Conservation (phyloP, 768 basidiomycete species). For the Naganishia antarctica region DNA sequence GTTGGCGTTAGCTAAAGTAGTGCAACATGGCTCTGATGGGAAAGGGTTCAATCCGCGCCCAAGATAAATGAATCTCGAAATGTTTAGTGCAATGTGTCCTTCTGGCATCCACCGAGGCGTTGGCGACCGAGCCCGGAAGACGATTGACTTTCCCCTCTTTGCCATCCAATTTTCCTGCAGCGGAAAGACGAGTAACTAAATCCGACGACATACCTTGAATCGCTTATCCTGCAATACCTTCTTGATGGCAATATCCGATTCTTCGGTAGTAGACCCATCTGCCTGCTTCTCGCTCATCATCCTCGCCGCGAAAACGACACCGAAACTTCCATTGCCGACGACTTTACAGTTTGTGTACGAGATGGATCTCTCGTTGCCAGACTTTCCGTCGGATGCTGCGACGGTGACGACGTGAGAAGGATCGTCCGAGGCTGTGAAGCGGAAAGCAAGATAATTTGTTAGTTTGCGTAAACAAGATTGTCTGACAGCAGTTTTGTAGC, state of each 20-base stretch:
- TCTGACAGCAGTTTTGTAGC: no score
- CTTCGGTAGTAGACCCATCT: constrained; percentile 39
- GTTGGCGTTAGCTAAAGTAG: no score
- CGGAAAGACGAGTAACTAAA: not conserved
- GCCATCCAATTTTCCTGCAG: no score
- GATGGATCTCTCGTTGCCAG: constrained; percentile 78
- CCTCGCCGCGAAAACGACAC: constrained; percentile 95
- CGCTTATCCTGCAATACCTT: constrained; percentile 99
- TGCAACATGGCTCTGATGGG: no score
- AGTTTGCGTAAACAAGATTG: not conserved
- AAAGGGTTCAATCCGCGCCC: no score
- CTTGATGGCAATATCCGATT: constrained; percentile 92
- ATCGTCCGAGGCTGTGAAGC: constrained; percentile 62
- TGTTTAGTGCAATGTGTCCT: no score
- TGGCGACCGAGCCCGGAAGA: no score
- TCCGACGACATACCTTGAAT: constrained; percentile 89
- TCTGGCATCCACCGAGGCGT: no score
- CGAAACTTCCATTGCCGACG: constrained; percentile 97
- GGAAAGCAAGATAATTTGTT: not conserved
- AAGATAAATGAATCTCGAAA: no score
- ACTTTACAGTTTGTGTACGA: constrained; percentile 97
- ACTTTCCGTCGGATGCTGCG: constrained; percentile 88
- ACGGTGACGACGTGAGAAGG: constrained; percentile 95
- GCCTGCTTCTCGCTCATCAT: constrained; percentile 55
- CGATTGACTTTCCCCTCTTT: no score